These are phyloP conservation scores for Aegilops umbellulata DNA, from an alignment of 176 grass and related monocot species.

Conservation along the genomic window DNA sequence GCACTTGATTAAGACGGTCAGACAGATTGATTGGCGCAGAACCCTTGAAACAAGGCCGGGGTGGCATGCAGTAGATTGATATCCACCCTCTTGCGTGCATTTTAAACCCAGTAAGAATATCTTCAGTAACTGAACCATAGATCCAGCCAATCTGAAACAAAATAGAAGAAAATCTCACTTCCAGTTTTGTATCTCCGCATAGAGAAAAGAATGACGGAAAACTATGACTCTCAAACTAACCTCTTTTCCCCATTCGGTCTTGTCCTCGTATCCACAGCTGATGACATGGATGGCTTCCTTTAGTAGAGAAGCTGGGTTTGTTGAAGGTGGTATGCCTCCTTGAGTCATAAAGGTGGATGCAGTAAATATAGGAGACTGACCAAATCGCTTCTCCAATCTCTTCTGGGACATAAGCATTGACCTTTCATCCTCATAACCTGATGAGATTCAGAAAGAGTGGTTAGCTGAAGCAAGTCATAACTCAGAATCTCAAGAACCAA, in stretches of 20 bases:
- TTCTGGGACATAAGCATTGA: slow-evolving; percentile 94
- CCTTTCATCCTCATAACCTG: slow-evolving; percentile 96
- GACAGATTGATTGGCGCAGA: slow-evolving; percentile 98
- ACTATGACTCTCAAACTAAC: slow-evolving; percentile 44
- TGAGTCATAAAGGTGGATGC: slow-evolving; percentile 94
- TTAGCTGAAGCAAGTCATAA: slow-evolving; percentile 8
- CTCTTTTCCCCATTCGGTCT: slow-evolving; percentile 99
- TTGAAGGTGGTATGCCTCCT: slow-evolving; percentile 89
- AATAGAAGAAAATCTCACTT: neutral
- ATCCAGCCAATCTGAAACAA: slow-evolving; percentile 96
- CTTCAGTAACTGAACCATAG: slow-evolving; percentile 89
- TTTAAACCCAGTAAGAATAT: slow-evolving; percentile 97
- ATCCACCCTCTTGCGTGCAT: slow-evolving; percentile 97
- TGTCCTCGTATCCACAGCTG: slow-evolving; percentile 98
- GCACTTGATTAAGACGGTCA: slow-evolving; percentile 93
- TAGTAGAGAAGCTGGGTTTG: slow-evolving; percentile 83
- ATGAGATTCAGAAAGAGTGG: slow-evolving; percentile 18
- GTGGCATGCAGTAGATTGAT: slow-evolving; percentile 95
- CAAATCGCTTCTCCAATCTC: slow-evolving; percentile 94
- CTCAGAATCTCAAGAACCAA: neutral
- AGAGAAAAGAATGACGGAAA: neutral
- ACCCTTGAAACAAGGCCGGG: slow-evolving; percentile 84
- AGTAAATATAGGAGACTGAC: slow-evolving; percentile 95
- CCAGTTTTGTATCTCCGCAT: neutral
- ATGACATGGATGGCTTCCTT: slow-evolving; percentile 99